These are phyloP conservation scores for Pythium insidiosum DNA, from an alignment of 352 stramenopile species.

Conservation along the genomic window DNA sequence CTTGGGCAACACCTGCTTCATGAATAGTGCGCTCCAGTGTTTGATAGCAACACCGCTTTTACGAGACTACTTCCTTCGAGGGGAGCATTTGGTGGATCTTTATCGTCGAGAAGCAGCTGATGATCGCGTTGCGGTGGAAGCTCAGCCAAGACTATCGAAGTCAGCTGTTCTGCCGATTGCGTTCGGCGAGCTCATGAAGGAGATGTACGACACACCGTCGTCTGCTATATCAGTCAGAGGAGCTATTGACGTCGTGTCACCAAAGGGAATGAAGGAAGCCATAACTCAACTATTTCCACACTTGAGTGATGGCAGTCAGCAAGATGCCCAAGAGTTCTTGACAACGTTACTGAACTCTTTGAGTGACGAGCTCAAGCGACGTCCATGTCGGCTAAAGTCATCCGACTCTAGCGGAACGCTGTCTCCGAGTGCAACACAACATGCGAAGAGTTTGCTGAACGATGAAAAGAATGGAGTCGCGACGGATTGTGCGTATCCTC, in stretches of 20 bases:
- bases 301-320: conserved; percentile 90
- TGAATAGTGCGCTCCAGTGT: conserved; percentile 84
- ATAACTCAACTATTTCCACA: conserved; percentile 75
- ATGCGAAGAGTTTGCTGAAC: too few relatives aligned
- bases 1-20: conserved; percentile 78
- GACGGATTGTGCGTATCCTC: too few relatives aligned
- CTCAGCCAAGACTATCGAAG: conserved; percentile 29
- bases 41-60: conserved; percentile 89
- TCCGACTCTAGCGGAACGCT: too few relatives aligned
- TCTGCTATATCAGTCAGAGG: too few relatives aligned
- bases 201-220: too few relatives aligned
- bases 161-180: conserved; percentile 37
- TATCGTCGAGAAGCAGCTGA: conserved; percentile 17
- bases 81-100: conserved; percentile 85
- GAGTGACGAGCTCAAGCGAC: conserved; percentile 91
- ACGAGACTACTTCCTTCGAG: conserved; percentile 84
- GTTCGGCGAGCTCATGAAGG: too few relatives aligned
- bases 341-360: conserved; percentile 88
- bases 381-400: too few relatives aligned
- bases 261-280: conserved; percentile 62
- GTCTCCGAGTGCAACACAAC: too few relatives aligned
- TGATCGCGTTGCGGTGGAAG: too few relatives aligned
- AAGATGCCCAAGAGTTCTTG: conserved; percentile 95
- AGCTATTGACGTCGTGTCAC: conserved; percentile 35
- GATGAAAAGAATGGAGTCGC: too few relatives aligned